These are phyloP conservation scores for Trichoderma sp. DNA, from an alignment of 2,329 filamentous ascomycete species.

Conservation along the genomic window DNA sequence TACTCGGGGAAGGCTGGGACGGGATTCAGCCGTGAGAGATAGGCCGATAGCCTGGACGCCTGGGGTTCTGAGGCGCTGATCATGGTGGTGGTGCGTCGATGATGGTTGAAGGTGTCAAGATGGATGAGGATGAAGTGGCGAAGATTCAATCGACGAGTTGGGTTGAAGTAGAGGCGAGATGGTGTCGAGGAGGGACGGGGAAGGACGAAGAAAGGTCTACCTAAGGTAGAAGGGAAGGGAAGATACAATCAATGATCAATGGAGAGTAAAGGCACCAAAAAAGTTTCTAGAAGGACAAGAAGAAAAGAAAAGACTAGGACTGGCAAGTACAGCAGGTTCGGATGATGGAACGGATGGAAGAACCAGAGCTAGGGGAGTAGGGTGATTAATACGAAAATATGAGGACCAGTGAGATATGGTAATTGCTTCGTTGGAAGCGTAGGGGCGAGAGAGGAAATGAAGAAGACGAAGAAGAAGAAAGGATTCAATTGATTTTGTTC, in stretches of 20 bases:
- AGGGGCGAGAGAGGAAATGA: constrained; percentile 12
- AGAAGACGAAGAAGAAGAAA: background rate
- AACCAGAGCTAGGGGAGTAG: background rate
- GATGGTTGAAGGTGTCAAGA: background rate
- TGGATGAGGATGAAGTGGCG: background rate
- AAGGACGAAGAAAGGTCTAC: background rate
- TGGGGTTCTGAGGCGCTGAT: constrained; percentile 30
- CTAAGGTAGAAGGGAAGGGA: background rate
- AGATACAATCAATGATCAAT: background rate
- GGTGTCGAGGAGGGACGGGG: background rate
- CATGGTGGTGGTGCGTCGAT: constrained; percentile 1
- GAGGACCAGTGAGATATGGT: background rate
- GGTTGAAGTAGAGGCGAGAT: background rate
- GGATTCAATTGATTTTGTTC: background rate
- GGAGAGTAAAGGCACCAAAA: too few relatives aligned
- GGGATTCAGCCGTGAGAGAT: constrained; percentile 63
- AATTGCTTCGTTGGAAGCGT: too few relatives aligned
- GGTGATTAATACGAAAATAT: background rate
- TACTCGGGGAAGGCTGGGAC: constrained; percentile 74
- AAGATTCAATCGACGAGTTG: background rate
- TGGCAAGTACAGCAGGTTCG: background rate
- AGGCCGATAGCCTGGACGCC: constrained; percentile 47
- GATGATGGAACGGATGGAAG: background rate
- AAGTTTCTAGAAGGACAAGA: background rate
- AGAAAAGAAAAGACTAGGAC: background rate